These are phyloP conservation scores for Solanum microdontum DNA, from an alignment of 257 asterid species.

Conservation along the genomic window DNA sequence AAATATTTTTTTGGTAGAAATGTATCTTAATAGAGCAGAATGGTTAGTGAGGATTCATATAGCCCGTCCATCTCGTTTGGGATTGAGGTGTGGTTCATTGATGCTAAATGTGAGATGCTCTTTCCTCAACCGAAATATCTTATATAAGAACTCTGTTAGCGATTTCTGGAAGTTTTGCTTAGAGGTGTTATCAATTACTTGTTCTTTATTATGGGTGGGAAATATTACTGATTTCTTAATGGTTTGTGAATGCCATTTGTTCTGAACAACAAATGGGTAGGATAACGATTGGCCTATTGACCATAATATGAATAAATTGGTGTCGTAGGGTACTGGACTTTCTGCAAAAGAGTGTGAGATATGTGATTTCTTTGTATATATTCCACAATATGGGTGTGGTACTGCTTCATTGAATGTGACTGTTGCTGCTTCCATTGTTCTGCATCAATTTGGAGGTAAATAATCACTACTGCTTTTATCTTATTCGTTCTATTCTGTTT, in stretches of 20 bases:
- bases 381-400: slow-evolving; percentile 94
- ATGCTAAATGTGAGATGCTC: background rate
- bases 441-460: slow-evolving; percentile 91
- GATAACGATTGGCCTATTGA: background rate
- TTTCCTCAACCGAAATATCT: background rate
- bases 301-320: background rate
- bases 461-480: background rate
- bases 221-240: background rate
- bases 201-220: background rate
- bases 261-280: background rate
- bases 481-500: background rate
- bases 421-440: slow-evolving; percentile 85
- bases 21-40: background rate
- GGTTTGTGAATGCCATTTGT: background rate
- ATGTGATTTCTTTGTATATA: slow-evolving; percentile 83
- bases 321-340: slow-evolving; percentile 79
- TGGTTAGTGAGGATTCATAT: background rate
- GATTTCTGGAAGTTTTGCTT: background rate
- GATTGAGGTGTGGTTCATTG: background rate
- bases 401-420: slow-evolving; percentile 95
- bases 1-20: background rate
- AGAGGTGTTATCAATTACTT: background rate
- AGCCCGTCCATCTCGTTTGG: background rate
- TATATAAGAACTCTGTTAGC: background rate
- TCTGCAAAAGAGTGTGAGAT: slow-evolving; percentile 92